phyloP scores from a whole-genome alignment of 805 yeast genomes.

The Saccharomyces paradoxus region DNA sequence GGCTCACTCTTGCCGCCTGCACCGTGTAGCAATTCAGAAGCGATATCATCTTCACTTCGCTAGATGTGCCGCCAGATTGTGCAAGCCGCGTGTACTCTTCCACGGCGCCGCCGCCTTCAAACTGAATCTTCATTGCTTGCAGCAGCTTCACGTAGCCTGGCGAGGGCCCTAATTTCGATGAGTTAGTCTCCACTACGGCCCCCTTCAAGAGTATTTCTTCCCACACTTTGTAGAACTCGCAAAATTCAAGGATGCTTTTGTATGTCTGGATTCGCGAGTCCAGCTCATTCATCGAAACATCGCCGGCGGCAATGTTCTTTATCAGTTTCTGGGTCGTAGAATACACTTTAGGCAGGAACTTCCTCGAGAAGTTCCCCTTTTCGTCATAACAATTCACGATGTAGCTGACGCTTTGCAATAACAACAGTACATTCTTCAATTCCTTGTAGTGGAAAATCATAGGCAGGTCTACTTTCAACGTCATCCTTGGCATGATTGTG shows the following conservation, averaged over 20 bases:
- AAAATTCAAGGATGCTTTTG: constrained; percentile 9
- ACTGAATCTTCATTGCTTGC: neutral
- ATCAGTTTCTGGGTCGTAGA: constrained; percentile 14
- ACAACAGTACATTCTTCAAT: constrained; percentile 21
- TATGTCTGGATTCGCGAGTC: constrained; percentile 14
- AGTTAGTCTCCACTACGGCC: neutral
- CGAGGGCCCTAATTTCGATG: neutral
- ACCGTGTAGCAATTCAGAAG: constrained; percentile 19
- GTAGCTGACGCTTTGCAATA: constrained; percentile 29
- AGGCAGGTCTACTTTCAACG: constrained; percentile 12
- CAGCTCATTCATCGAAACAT: constrained; percentile 6
- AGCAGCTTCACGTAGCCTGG: neutral
- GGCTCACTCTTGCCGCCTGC: constrained; percentile 10
- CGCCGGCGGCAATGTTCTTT: constrained; percentile 1
- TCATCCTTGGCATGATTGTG: constrained; percentile 8
- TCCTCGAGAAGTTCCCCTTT: constrained; percentile 23
- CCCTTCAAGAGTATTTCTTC: constrained; percentile 12
- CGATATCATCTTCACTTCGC: constrained; percentile 16
- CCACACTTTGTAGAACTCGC: constrained; percentile 20
- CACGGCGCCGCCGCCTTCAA: neutral
- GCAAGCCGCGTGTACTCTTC: constrained; percentile 3
- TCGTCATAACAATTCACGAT: constrained; percentile 28
- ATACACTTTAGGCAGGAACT: constrained; percentile 25
- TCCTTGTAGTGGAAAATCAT: constrained; percentile 20
- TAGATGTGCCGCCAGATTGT: neutral